Conservation (phyloP, 805 yeast species). For the Wickerhamiella allomyrinae region DNA sequence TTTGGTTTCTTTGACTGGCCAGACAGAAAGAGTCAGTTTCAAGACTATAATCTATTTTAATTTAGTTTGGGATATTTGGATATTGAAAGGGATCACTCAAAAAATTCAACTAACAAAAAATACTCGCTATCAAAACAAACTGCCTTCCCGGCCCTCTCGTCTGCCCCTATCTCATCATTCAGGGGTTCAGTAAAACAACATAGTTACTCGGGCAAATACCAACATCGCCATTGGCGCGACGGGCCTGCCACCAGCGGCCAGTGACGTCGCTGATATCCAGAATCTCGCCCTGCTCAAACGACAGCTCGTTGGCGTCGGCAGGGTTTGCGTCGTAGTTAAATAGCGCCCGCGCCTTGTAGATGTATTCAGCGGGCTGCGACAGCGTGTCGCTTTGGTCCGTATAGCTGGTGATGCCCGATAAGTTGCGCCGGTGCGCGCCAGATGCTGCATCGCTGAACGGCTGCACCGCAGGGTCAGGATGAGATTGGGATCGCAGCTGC, state of each 20-base stretch:
- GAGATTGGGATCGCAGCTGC: too few species aligned
- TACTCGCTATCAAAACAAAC: too few species aligned
- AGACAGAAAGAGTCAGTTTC: too few species aligned
- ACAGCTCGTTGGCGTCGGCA: constrained; percentile 82
- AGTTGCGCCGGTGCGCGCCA: neutral
- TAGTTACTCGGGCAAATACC: constrained; percentile 96
- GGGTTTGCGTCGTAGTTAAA: constrained; percentile 82
- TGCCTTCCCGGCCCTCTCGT: too few species aligned
- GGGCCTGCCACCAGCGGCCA: constrained; percentile 99
- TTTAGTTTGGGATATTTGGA: too few species aligned
- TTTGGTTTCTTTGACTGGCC: too few species aligned
- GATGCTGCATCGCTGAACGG: neutral
- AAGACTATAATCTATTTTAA: too few species aligned
- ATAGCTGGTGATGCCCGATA: neutral
- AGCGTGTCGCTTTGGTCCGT: constrained; percentile 7
- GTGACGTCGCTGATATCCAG: constrained; percentile 82
- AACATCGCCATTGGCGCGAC: constrained; percentile 74
- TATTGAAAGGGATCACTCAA: too few species aligned
- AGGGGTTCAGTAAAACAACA: constrained; percentile 39
- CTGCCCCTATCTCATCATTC: too few species aligned
- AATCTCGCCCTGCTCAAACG: constrained; percentile 83
- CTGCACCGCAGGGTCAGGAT: neutral
- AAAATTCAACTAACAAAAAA: too few species aligned
- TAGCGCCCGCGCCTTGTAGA: constrained; percentile 74
- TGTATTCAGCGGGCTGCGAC: constrained; percentile 34